A percentile compares a stretch with the other conserved stretches of the same genome.
phyloP scores from a whole-genome alignment of 148 eudicot species.

The Camellia lanceoleosa region DNA sequence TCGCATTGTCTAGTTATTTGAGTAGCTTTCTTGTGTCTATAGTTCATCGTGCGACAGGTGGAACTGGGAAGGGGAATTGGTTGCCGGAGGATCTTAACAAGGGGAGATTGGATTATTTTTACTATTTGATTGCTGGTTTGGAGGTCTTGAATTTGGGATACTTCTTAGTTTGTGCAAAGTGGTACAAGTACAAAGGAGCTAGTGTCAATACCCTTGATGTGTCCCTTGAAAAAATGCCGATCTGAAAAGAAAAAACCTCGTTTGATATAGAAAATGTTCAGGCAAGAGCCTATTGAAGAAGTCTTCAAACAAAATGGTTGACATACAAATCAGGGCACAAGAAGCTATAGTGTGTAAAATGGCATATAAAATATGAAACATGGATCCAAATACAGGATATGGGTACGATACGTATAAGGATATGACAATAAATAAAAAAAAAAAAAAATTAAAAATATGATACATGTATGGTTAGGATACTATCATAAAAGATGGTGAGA shows the following conservation, averaged over 20 bases:
- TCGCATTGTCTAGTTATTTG: slow-evolving; percentile 51
- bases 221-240: slow-evolving; percentile 16
- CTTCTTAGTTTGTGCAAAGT: slow-evolving; percentile 55
- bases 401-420: too few relatives aligned
- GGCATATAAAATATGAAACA: too few relatives aligned
- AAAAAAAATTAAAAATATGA: too few relatives aligned
- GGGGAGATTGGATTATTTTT: slow-evolving; percentile 59
- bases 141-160: slow-evolving; percentile 39
- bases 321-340: too few relatives aligned
- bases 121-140: slow-evolving; percentile 48
- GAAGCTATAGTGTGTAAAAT: too few relatives aligned
- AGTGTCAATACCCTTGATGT: not conserved
- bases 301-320: too few relatives aligned
- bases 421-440: too few relatives aligned
- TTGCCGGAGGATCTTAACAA: slow-evolving; percentile 48
- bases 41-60: slow-evolving; percentile 28
- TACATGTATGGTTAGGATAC: too few relatives aligned
- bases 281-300: too few relatives aligned
- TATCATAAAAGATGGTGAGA: too few relatives aligned
- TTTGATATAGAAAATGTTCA: slow-evolving; percentile 20
- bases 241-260: slow-evolving; percentile 20
- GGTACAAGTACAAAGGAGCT: slow-evolving; percentile 63
- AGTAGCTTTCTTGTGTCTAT: slow-evolving; percentile 46
- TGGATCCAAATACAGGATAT: too few relatives aligned
- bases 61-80: slow-evolving; percentile 29